These are phyloP conservation scores for Amanita rubescens DNA, from an alignment of 768 basidiomycete genomes.

Conservation along the genomic window DNA sequence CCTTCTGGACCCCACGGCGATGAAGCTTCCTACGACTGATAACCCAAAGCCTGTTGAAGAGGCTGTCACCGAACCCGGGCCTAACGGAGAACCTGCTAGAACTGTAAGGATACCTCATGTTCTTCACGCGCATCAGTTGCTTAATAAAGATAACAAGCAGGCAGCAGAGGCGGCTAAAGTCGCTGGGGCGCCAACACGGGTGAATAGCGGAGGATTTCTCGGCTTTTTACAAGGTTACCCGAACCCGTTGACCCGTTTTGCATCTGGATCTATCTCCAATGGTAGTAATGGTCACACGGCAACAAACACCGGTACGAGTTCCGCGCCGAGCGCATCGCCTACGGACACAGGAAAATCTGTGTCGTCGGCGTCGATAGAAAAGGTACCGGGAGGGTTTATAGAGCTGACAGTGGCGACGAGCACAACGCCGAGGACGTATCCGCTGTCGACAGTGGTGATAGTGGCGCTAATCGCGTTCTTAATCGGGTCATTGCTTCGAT, in stretches of 20 bases:
- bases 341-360: neutral
- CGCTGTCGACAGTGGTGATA: conserved; percentile 56
- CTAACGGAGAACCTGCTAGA: conserved; percentile 8
- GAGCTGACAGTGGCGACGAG: conserved; percentile 19
- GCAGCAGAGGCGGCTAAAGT: neutral
- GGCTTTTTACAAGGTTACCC: conserved; percentile 57
- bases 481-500: conserved; percentile 84
- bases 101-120: conserved; percentile 12
- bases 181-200: conserved; percentile 9
- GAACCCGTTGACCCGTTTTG: conserved; percentile 49
- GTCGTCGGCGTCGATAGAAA: conserved; percentile 13
- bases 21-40: conserved; percentile 6
- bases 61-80: conserved; percentile 8
- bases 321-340: neutral
- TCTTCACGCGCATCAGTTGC: neutral
- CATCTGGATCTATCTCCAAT: conserved; percentile 9
- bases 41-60: conserved; percentile 16
- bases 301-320: neutral
- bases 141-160: neutral
- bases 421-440: conserved; percentile 22
- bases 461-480: conserved; percentile 85
- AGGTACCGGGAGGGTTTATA: conserved; percentile 32
- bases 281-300: conserved; percentile 14
- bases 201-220: conserved; percentile 37
- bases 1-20: conserved; percentile 39